Evolutionary conservation across 2,329 filamentous ascomycete genomes (phyloP).

Genomic region (Beauveria caledonica): DNA sequence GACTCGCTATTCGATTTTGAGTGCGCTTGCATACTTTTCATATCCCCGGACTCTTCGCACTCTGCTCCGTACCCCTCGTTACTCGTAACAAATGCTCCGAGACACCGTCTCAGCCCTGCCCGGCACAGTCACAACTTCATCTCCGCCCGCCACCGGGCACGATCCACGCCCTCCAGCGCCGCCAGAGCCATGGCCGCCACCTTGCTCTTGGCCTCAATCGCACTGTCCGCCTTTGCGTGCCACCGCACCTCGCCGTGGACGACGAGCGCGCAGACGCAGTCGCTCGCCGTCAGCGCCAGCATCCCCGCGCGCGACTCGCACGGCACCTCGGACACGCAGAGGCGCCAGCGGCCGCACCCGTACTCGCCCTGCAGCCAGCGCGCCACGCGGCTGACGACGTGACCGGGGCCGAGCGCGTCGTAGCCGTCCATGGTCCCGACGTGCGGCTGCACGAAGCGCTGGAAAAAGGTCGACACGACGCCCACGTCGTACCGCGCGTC

Average conservation of each 20-base stretch:
- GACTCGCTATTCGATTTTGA: neutral
- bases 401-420: conserved; percentile 77
- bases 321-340: conserved; percentile 40
- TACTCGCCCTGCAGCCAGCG: conserved; percentile 56
- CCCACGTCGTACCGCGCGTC: conserved; percentile 74
- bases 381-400: conserved; percentile 69
- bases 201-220: conserved; percentile 63
- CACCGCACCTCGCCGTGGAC: conserved; percentile 66
- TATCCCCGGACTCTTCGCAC: neutral
- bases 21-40: neutral
- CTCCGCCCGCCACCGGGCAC: conserved; percentile 49
- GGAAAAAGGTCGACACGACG: conserved; percentile 69
- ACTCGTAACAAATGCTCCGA: no score
- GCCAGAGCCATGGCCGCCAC: conserved; percentile 53
- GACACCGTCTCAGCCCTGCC: neutral
- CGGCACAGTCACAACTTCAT: conserved; percentile 61
- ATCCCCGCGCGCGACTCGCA: conserved; percentile 33
- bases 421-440: conserved; percentile 82
- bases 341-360: conserved; percentile 52
- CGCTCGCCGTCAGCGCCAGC: conserved; percentile 32
- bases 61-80: no score
- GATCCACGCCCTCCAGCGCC: conserved; percentile 33
- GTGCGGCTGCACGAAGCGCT: conserved; percentile 62
- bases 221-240: conserved; percentile 51
- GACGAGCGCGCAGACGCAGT: conserved; percentile 63